These are phyloP conservation scores for Kuraishia ogatae DNA, from an alignment of 805 yeast species.

Conservation along the genomic window DNA sequence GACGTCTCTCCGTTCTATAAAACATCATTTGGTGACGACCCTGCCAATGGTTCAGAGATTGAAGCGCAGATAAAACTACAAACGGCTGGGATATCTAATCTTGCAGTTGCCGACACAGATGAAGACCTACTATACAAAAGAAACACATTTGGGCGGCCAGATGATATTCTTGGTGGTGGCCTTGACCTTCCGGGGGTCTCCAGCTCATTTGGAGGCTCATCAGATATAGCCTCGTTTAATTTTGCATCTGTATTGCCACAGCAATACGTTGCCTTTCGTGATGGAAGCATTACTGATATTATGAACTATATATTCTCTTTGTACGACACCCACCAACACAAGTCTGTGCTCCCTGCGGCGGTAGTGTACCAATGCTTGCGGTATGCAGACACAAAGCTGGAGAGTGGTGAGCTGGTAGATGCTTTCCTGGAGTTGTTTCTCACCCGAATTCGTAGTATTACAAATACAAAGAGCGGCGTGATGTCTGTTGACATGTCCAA, in stretches of 20 bases:
- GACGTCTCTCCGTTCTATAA: slow-evolving; percentile 9
- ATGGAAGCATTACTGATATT: slow-evolving; percentile 41
- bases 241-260: slow-evolving; percentile 46
- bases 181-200: neutral
- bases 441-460: slow-evolving; percentile 50
- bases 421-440: slow-evolving; percentile 52
- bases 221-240: slow-evolving; percentile 33
- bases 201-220: slow-evolving; percentile 14
- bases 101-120: slow-evolving; percentile 9
- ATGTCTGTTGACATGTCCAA: slow-evolving; percentile 24
- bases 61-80: slow-evolving; percentile 30
- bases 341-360: slow-evolving; percentile 57
- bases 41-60: slow-evolving; percentile 12
- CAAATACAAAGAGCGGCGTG: slow-evolving; percentile 54
- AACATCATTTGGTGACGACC: slow-evolving; percentile 7
- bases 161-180: slow-evolving; percentile 25
- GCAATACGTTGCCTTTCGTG: slow-evolving; percentile 55
- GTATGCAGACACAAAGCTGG: slow-evolving; percentile 50
- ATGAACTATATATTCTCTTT: slow-evolving; percentile 39
- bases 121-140: slow-evolving; percentile 13
- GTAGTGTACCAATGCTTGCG: slow-evolving; percentile 62
- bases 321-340: slow-evolving; percentile 36
- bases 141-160: slow-evolving; percentile 20
- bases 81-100: slow-evolving; percentile 24
- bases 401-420: slow-evolving; percentile 47